Evolutionary conservation across 225 moss, liverwort and hornwort species (phyloP).

Genomic region (Lunularia cruciata): DNA sequence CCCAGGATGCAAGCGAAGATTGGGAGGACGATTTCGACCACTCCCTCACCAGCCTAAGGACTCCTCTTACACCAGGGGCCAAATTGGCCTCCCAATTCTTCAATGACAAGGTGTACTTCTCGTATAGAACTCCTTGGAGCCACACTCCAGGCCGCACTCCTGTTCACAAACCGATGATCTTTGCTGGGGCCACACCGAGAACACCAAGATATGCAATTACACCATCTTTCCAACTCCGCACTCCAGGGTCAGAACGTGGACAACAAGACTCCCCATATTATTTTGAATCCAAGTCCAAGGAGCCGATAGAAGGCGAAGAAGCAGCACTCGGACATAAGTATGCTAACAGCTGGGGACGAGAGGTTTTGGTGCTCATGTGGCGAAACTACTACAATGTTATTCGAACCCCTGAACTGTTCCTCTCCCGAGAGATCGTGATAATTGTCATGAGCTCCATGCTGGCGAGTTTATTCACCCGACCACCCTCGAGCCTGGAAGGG

Average conservation of each 20-base stretch:
- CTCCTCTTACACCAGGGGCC: not conserved
- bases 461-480: conserved; percentile 17
- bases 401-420: conserved; percentile 42
- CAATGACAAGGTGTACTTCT: conserved; percentile 11
- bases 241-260: not conserved
- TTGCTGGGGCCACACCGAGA: not conserved
- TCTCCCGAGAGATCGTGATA: conserved; percentile 19
- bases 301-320: not conserved
- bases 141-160: conserved; percentile 3
- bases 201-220: not conserved
- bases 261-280: too few species aligned
- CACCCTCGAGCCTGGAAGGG: conserved; percentile 15
- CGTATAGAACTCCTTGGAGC: conserved; percentile 7
- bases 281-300: not conserved
- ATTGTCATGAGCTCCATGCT: conserved; percentile 21
- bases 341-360: conserved; percentile 26
- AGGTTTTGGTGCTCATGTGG: conserved; percentile 25
- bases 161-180: not conserved
- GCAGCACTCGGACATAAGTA: not conserved
- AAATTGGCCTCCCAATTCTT: conserved; percentile 8
- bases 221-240: not conserved
- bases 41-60: conserved; percentile 16
- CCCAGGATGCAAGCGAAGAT: not conserved
- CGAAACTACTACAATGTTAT: conserved; percentile 37
- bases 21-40: conserved; percentile 8